phyloP scores from a whole-genome alignment of 176 grass and related monocot species.

The Hsuehochloa calcarea region DNA sequence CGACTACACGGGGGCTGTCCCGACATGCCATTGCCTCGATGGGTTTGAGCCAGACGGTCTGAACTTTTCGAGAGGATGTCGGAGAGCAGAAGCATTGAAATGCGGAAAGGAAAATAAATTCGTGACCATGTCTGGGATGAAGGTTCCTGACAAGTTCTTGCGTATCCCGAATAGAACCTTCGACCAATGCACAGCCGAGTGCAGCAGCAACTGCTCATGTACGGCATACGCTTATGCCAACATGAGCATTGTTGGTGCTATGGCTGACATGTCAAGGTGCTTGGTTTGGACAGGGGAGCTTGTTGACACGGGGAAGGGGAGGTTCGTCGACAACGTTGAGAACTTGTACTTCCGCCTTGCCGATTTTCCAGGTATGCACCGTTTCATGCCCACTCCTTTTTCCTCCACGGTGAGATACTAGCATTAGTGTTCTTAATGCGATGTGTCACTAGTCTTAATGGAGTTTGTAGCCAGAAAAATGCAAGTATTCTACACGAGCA shows the following conservation, averaged over 20 bases:
- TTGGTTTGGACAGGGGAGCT: no score
- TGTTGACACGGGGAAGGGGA: no score
- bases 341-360: no score
- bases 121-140: constrained; percentile 4
- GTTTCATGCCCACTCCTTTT: no score
- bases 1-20: background rate
- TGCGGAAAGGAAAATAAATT: constrained; percentile 30
- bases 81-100: constrained; percentile 8
- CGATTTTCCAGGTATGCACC: no score
- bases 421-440: no score
- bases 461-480: no score
- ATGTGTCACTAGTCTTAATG: no score
- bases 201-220: constrained; percentile 43
- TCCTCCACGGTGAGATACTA: no score
- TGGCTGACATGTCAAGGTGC: no score
- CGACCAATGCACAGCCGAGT: constrained; percentile 21
- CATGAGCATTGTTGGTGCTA: background rate
- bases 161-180: constrained; percentile 16
- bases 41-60: constrained; percentile 25
- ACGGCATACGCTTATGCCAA: constrained; percentile 34
- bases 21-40: constrained; percentile 22
- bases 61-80: constrained; percentile 28
- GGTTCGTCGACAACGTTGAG: no score
- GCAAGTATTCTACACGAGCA: no score
- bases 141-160: constrained; percentile 20